A percentile compares a stretch with the other conserved stretches of the same genome.
phyloP scores from a whole-genome alignment of 2,329 filamentous ascomycete species.

The Exophiala sp. region DNA sequence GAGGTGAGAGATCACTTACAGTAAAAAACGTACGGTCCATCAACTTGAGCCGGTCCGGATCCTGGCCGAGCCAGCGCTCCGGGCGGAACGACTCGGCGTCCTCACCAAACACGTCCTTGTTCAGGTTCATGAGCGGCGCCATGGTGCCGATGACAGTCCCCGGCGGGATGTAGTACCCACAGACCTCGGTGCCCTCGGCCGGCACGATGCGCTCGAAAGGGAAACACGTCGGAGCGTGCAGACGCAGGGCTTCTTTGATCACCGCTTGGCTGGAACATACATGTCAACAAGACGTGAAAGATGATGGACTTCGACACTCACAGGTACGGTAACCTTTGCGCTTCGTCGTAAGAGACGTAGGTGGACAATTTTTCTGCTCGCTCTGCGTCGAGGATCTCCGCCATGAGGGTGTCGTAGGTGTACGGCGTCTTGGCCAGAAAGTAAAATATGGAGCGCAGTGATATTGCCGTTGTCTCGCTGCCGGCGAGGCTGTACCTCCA shows the following conservation, averaged over 20 bases:
- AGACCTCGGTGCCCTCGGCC: slow-evolving; percentile 56
- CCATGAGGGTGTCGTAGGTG: slow-evolving; percentile 1
- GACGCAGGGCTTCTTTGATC: slow-evolving; percentile 71
- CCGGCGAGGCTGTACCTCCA: slow-evolving; percentile 60
- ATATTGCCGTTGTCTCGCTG: slow-evolving; percentile 74
- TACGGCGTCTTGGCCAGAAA: slow-evolving; percentile 62
- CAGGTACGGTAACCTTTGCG: slow-evolving; percentile 67
- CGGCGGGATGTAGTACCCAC: slow-evolving; percentile 63
- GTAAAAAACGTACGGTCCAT: slow-evolving; percentile 40
- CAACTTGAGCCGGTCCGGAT: slow-evolving; percentile 39
- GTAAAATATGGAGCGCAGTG: slow-evolving; percentile 68
- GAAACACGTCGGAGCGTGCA: slow-evolving; percentile 69
- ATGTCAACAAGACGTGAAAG: background rate
- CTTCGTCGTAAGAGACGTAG: slow-evolving; percentile 57
- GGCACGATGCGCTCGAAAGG: slow-evolving; percentile 71
- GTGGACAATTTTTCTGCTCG: background rate
- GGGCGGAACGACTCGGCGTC: slow-evolving; percentile 64
- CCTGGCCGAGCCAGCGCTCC: slow-evolving; percentile 64
- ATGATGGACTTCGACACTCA: background rate
- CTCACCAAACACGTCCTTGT: slow-evolving; percentile 62
- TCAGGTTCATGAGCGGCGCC: slow-evolving; percentile 69
- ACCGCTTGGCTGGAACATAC: slow-evolving; percentile 64
- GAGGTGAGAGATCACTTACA: no score
- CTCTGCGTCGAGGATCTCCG: background rate
- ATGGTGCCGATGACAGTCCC: slow-evolving; percentile 72